Evolutionary conservation across 2,329 filamentous ascomycete species (phyloP).

Genomic region (Aspergillus sp.): DNA sequence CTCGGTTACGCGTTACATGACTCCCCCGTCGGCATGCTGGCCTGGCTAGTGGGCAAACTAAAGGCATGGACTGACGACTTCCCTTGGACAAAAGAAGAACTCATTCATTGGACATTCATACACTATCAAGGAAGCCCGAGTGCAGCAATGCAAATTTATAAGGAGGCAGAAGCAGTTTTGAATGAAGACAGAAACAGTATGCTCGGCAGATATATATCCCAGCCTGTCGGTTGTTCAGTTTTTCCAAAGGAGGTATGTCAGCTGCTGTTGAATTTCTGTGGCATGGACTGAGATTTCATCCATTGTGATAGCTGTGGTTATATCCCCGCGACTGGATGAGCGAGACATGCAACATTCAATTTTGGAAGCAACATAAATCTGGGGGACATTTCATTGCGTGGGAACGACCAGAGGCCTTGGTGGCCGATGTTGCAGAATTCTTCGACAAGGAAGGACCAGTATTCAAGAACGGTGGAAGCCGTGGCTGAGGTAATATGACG

Average conservation of each 20-base stretch:
- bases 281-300: no score
- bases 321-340: constrained; percentile 43
- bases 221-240: constrained; percentile 65
- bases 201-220: constrained; percentile 46
- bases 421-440: constrained; percentile 50
- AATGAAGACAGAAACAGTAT: no score
- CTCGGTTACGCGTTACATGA: constrained; percentile 69
- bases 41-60: constrained; percentile 82
- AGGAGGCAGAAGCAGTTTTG: no score
- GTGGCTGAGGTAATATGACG: background rate
- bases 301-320: no score
- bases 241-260: constrained; percentile 54
- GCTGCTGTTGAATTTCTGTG: constrained; percentile 49
- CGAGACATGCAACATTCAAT: constrained; percentile 20
- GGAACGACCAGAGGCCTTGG: constrained; percentile 52
- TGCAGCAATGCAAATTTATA: no score
- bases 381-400: constrained; percentile 58
- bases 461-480: constrained; percentile 21
- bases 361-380: no score
- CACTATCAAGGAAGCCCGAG: constrained; percentile 56
- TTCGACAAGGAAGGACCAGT: constrained; percentile 47
- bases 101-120: constrained; percentile 72
- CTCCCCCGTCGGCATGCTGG: constrained; percentile 68
- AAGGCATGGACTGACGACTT: constrained; percentile 75
- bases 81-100: constrained; percentile 73